These are phyloP conservation scores for Syzygium jambos DNA, from an alignment of 345 rosid genomes.

Conservation along the genomic window DNA sequence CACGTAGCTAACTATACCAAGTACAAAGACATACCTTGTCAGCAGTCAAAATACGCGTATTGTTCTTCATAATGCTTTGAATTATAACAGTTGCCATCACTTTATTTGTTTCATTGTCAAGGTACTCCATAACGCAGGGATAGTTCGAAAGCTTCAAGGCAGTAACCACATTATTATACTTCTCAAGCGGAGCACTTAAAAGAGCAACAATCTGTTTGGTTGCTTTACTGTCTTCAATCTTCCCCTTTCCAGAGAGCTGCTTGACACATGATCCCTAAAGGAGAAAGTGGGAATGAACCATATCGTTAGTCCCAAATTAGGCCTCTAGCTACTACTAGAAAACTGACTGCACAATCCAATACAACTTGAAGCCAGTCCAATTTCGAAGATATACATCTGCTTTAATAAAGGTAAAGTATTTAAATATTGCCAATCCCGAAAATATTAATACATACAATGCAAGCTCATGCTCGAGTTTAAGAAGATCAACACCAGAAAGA, in stretches of 20 bases:
- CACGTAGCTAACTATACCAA: not conserved
- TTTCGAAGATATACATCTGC: not conserved
- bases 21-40: slow-evolving; percentile 50
- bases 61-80: slow-evolving; percentile 95
- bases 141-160: slow-evolving; percentile 88
- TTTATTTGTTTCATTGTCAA: slow-evolving; percentile 84
- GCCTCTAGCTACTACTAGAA: not conserved
- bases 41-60: slow-evolving; percentile 60
- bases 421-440: not conserved
- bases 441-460: not conserved
- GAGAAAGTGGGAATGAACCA: not conserved
- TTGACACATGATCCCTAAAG: slow-evolving; percentile 88
- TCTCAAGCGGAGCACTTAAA: slow-evolving; percentile 95
- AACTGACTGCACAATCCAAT: not conserved
- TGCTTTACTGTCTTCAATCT: slow-evolving; percentile 73
- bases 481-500: not conserved
- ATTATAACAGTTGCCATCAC: slow-evolving; percentile 89
- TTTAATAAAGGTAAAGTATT: not conserved
- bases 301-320: not conserved
- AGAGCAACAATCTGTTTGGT: slow-evolving; percentile 92
- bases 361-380: not conserved
- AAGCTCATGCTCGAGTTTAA: not conserved
- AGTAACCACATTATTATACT: slow-evolving; percentile 86
- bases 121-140: slow-evolving; percentile 79
- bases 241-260: slow-evolving; percentile 69